A percentile compares a stretch with the other conserved stretches of the same genome.
These are phyloP conservation scores for Avena sativa DNA, from an alignment of 176 grass and related monocot species.

Conservation along the genomic window DNA sequence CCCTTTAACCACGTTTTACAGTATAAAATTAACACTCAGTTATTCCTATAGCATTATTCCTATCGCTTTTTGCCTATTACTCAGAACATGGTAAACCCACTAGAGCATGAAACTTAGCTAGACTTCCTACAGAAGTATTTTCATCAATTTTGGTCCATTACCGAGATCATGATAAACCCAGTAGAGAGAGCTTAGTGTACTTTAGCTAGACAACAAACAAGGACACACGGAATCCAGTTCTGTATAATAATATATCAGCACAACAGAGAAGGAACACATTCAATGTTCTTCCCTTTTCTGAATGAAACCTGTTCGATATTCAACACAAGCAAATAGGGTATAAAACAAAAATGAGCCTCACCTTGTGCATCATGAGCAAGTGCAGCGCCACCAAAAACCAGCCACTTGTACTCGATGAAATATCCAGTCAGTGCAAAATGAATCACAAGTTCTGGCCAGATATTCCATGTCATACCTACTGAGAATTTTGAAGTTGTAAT, in stretches of 20 bases:
- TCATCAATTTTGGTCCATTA: neutral
- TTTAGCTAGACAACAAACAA: neutral
- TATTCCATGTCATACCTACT: slow-evolving; percentile 43
- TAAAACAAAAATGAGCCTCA: slow-evolving; percentile 29
- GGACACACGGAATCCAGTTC: neutral
- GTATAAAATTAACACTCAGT: neutral
- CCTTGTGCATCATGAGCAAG: slow-evolving; percentile 34
- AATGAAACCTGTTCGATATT: neutral
- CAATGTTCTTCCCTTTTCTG: neutral
- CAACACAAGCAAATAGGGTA: neutral
- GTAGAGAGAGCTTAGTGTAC: neutral
- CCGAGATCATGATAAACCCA: neutral
- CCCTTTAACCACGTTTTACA: neutral
- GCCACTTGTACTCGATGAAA: slow-evolving; percentile 32
- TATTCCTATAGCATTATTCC: neutral
- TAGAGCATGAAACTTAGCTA: neutral
- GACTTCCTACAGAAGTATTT: neutral
- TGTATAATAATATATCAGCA: neutral
- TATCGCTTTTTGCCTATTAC: neutral
- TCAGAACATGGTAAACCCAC: neutral
- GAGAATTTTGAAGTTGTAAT: slow-evolving; percentile 30
- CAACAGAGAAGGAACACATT: neutral
- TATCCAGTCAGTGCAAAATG: slow-evolving; percentile 28
- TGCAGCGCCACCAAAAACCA: slow-evolving; percentile 31
- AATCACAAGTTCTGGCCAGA: slow-evolving; percentile 29